Percentiles rank a stretch among this genome's conserved stretches.
Evolutionary conservation across 2,329 filamentous ascomycete species (phyloP).

Genomic region (Phoma sp.): DNA sequence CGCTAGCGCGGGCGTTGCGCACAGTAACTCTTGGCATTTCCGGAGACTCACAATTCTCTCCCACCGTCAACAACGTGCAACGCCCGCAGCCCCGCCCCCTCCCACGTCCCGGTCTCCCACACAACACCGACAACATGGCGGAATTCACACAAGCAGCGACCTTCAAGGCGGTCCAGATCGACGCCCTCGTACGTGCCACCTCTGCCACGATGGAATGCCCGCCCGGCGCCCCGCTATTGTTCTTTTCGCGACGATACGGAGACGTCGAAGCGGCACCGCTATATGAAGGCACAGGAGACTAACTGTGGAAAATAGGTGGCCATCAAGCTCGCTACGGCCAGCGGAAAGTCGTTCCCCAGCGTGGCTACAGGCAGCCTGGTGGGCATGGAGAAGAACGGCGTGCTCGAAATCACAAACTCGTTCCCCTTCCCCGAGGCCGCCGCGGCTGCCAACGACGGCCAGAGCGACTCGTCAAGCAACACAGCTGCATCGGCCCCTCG

Average conservation of each 20-base stretch:
- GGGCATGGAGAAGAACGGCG: constrained; percentile 84
- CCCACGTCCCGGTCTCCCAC: constrained; percentile 15
- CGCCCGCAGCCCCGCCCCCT: constrained; percentile 23
- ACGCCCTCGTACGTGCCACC: constrained; percentile 77
- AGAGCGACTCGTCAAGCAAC: constrained; percentile 52
- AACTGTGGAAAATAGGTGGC: constrained; percentile 69
- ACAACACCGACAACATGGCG: constrained; percentile 42
- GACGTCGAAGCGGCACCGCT: background rate
- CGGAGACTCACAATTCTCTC: constrained; percentile 18
- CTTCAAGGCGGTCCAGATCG: constrained; percentile 88
- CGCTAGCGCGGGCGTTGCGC: constrained; percentile 20
- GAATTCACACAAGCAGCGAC: constrained; percentile 54
- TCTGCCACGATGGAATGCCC: constrained; percentile 36
- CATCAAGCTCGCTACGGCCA: constrained; percentile 98
- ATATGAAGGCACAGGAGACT: constrained; percentile 12
- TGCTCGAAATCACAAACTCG: constrained; percentile 89
- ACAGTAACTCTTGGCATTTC: constrained; percentile 18
- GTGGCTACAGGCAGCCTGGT: constrained; percentile 89
- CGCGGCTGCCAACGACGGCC: constrained; percentile 60
- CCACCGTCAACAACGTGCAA: constrained; percentile 28
- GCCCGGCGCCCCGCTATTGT: constrained; percentile 38
- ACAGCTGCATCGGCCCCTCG: constrained; percentile 87
- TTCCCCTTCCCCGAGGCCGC: constrained; percentile 93
- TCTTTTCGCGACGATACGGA: constrained; percentile 11
- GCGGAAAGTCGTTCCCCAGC: constrained; percentile 84